A percentile compares a stretch with the other conserved stretches of the same genome.
Evolutionary conservation across 257 asterid genomes (phyloP).

Genomic region (Salvia miltiorrhiza): DNA sequence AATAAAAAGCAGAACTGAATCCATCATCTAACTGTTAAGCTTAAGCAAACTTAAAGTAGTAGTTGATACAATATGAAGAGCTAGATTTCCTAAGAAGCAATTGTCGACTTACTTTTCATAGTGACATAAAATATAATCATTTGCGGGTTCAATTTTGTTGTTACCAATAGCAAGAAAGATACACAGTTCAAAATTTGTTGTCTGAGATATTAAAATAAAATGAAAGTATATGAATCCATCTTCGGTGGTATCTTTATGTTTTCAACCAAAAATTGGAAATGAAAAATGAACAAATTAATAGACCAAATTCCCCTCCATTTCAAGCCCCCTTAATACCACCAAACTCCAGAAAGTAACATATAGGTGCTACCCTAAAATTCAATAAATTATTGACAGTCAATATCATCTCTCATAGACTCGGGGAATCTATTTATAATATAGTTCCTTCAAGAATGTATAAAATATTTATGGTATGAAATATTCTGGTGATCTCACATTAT

Average conservation of each 20-base stretch:
- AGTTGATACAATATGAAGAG: constrained; percentile 4
- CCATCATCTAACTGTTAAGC: constrained; percentile 12
- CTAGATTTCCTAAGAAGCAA: background rate
- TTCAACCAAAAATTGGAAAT: background rate
- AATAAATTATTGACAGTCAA: background rate
- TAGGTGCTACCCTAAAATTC: background rate
- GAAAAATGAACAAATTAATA: background rate
- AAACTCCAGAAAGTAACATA: constrained; percentile 1
- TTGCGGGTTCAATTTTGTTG: background rate
- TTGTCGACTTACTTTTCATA: background rate
- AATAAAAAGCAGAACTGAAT: constrained; percentile 16
- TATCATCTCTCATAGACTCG: background rate
- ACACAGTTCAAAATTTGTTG: background rate
- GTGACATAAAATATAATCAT: background rate
- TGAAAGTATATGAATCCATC: background rate
- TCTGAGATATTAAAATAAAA: constrained; percentile 3
- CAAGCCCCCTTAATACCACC: background rate
- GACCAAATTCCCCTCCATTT: background rate
- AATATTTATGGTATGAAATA: background rate
- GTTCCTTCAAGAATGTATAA: constrained; percentile 6
- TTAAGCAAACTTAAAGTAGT: constrained; percentile 9
- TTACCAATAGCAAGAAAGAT: constrained; percentile 5
- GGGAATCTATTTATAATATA: background rate
- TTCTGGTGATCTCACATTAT: background rate
- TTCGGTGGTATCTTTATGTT: background rate